phyloP scores from a whole-genome alignment of 371 early-diverging fungal genomes.

The Saksenaea vasiformis region DNA sequence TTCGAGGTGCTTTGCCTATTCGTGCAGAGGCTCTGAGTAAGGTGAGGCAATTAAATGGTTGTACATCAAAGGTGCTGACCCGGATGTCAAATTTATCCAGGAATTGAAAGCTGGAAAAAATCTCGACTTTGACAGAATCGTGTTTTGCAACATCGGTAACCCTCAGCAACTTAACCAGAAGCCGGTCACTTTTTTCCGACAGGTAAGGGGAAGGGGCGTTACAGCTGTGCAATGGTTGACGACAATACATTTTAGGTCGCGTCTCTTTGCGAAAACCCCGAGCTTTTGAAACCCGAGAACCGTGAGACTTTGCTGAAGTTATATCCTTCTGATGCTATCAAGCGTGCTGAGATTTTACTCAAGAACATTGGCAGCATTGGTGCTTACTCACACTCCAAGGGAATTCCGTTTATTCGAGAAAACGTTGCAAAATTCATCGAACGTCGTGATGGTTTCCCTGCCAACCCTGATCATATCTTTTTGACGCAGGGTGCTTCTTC shows the following conservation, averaged over 20 bases:
- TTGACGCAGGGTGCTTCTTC: conserved; percentile 87
- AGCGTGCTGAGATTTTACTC: conserved; percentile 72
- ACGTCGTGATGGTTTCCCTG: conserved; percentile 83
- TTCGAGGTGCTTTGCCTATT: conserved; percentile 95
- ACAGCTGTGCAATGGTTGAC: background rate
- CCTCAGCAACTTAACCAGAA: conserved; percentile 91
- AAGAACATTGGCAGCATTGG: conserved; percentile 72
- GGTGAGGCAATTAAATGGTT: conserved; percentile 47
- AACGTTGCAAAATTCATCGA: conserved; percentile 82
- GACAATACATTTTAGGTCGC: conserved; percentile 53
- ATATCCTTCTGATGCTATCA: conserved; percentile 80
- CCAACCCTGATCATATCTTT: conserved; percentile 80
- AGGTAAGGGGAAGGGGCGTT: conserved; percentile 46
- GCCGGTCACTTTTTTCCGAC: conserved; percentile 95
- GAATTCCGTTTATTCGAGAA: conserved; percentile 74
- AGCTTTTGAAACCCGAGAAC: conserved; percentile 64
- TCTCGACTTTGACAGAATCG: conserved; percentile 72
- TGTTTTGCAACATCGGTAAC: conserved; percentile 94
- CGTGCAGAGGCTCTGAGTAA: conserved; percentile 86
- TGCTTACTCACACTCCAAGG: conserved; percentile 93
- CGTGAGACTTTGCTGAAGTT: conserved; percentile 51
- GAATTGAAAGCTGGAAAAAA: conserved; percentile 16
- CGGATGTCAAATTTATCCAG: background rate
- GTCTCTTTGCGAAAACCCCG: conserved; percentile 73
- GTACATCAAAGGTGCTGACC: background rate